A percentile compares a stretch with the other conserved stretches of the same genome.
phyloP scores from a whole-genome alignment of 768 basidiomycete genomes.

The Floccularia luteovirens region DNA sequence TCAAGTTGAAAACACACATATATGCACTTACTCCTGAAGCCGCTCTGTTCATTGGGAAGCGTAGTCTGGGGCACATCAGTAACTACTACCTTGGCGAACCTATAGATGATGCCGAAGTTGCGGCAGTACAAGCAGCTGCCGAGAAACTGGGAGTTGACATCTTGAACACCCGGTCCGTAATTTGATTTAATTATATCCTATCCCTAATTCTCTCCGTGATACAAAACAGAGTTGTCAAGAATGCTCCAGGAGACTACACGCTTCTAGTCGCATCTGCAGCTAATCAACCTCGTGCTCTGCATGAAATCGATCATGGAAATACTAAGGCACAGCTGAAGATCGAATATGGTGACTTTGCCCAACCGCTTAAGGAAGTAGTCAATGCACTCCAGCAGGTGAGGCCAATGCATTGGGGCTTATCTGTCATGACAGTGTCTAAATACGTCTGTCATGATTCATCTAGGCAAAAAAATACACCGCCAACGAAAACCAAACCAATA shows the following conservation, averaged over 20 bases:
- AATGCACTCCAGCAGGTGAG: constrained; percentile 52
- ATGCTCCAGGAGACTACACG: constrained; percentile 50
- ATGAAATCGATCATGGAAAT: constrained; percentile 37
- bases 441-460: background rate
- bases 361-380: constrained; percentile 43
- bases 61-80: constrained; percentile 65
- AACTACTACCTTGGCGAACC: constrained; percentile 80
- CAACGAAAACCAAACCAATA: constrained; percentile 62
- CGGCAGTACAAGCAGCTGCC: constrained; percentile 63
- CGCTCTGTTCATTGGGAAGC: constrained; percentile 74
- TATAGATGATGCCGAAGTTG: constrained; percentile 73
- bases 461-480: constrained; percentile 71
- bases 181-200: background rate
- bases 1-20: constrained; percentile 66
- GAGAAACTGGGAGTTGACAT: constrained; percentile 73
- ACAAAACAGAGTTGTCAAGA: constrained; percentile 57
- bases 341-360: constrained; percentile 71
- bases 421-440: background rate
- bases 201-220: background rate
- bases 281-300: constrained; percentile 25
- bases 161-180: constrained; percentile 68
- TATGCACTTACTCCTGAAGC: constrained; percentile 61
- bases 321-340: constrained; percentile 48
- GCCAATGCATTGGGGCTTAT: background rate
- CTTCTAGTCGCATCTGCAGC: constrained; percentile 71